Evolutionary conservation across 495 filamentous ascomycete species (phyloP).

Genomic region (Aspergillus cristatus): DNA sequence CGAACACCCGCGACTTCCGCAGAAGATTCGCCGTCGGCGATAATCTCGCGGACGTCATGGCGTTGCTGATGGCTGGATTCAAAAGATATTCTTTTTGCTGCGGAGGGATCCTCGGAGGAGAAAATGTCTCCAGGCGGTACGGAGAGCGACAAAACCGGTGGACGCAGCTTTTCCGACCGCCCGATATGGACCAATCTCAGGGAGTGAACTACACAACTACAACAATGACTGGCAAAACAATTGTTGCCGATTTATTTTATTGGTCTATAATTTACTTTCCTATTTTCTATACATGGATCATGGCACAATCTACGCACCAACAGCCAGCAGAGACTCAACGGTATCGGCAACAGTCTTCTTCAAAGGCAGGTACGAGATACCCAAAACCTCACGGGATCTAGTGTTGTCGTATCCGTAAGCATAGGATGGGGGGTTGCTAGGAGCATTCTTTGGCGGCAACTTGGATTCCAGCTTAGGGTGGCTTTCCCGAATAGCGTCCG

Average conservation of each 20-base stretch:
- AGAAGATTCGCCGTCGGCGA: slow-evolving; percentile 57
- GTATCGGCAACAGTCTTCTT: slow-evolving; percentile 50
- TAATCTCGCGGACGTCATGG: slow-evolving; percentile 41
- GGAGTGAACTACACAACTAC: too few relatives aligned
- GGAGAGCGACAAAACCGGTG: slow-evolving; percentile 4
- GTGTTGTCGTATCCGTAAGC: slow-evolving; percentile 44
- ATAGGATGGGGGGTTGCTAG: slow-evolving; percentile 26
- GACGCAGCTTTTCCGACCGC: slow-evolving; percentile 2
- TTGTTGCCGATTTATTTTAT: too few relatives aligned
- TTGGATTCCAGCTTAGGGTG: slow-evolving; percentile 55
- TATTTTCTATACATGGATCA: background rate
- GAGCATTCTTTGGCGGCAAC: slow-evolving; percentile 43
- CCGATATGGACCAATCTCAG: too few relatives aligned
- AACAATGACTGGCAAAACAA: too few relatives aligned
- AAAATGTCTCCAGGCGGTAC: slow-evolving; percentile 22
- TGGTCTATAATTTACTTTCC: background rate
- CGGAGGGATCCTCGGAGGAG: slow-evolving; percentile 20
- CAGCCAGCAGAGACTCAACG: slow-evolving; percentile 42
- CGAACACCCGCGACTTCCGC: slow-evolving; percentile 56
- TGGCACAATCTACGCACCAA: slow-evolving; percentile 23
- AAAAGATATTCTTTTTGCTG: slow-evolving; percentile 12
- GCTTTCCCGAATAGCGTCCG: slow-evolving; percentile 52
- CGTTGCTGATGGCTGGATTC: slow-evolving; percentile 17
- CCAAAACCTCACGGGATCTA: slow-evolving; percentile 46
- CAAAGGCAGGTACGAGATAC: slow-evolving; percentile 45